Percentiles rank a stretch among this genome's conserved stretches.
These are phyloP conservation scores for Xylaria multiplex DNA, from an alignment of 2,329 filamentous ascomycete genomes.

Conservation along the genomic window DNA sequence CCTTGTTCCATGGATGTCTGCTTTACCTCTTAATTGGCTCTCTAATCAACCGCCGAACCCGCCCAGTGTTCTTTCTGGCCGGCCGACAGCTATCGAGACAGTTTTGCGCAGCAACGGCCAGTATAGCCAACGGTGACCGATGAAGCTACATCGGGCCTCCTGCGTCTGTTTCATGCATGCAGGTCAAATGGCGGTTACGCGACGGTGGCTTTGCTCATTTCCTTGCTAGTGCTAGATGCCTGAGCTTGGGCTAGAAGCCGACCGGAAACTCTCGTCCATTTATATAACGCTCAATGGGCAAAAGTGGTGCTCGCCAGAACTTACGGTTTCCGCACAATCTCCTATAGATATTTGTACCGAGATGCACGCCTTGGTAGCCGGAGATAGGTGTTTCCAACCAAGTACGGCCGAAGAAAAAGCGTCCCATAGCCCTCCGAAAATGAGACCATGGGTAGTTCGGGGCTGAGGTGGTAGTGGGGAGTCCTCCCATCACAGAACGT, in stretches of 20 bases:
- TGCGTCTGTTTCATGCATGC: slow-evolving; percentile 46
- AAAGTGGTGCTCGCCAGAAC: slow-evolving; percentile 16
- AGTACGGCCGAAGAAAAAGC: slow-evolving; percentile 15
- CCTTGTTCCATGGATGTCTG: slow-evolving; percentile 18
- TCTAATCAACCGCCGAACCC: slow-evolving; percentile 37
- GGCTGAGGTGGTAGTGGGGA: slow-evolving; percentile 38
- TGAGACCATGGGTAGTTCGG: slow-evolving; percentile 19
- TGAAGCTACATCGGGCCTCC: slow-evolving; percentile 41
- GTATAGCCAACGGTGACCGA: slow-evolving; percentile 39
- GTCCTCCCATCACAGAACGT: slow-evolving; percentile 24
- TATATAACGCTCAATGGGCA: slow-evolving; percentile 11
- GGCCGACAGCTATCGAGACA: slow-evolving; percentile 24
- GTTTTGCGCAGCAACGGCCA: slow-evolving; percentile 19
- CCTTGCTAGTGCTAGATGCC: slow-evolving; percentile 17
- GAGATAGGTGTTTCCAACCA: slow-evolving; percentile 12
- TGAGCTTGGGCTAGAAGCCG: slow-evolving; percentile 25
- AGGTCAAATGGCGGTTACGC: slow-evolving; percentile 45
- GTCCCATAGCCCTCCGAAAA: slow-evolving; percentile 7
- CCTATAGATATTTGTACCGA: not conserved
- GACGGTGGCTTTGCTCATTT: slow-evolving; percentile 29
- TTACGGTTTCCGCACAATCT: slow-evolving; percentile 3
- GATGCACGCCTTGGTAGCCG: not conserved
- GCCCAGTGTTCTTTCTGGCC: slow-evolving; percentile 28
- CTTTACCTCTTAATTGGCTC: slow-evolving; percentile 25
- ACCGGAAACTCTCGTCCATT: slow-evolving; percentile 26